These are phyloP conservation scores for Hemileccinum rubropunctum DNA, from an alignment of 768 basidiomycete species.

Conservation along the genomic window DNA sequence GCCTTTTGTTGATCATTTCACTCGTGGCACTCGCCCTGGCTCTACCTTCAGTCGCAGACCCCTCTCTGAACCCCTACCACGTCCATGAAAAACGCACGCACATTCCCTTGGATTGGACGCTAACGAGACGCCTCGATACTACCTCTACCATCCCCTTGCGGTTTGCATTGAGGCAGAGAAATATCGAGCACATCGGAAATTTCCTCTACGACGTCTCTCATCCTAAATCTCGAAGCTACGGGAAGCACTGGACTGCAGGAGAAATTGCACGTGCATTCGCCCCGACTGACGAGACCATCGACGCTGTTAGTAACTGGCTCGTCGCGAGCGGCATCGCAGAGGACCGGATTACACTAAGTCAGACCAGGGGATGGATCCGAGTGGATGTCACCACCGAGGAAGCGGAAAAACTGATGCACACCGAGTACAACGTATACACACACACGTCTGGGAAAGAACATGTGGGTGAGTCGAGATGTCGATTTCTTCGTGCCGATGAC, in stretches of 20 bases:
- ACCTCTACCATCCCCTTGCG: constrained; percentile 26
- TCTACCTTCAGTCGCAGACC: constrained; percentile 15
- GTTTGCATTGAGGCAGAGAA: constrained; percentile 33
- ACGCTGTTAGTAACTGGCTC: constrained; percentile 29
- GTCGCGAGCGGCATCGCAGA: constrained; percentile 21
- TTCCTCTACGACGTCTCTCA: constrained; percentile 30
- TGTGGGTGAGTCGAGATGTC: constrained; percentile 18
- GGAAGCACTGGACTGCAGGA: constrained; percentile 31
- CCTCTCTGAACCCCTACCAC: constrained; percentile 19
- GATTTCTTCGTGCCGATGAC: neutral
- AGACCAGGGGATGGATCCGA: constrained; percentile 25
- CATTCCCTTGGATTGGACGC: constrained; percentile 37
- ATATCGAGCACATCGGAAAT: constrained; percentile 25
- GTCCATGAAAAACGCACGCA: constrained; percentile 41
- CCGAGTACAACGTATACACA: constrained; percentile 31
- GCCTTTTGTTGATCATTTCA: constrained; percentile 2
- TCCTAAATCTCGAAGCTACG: constrained; percentile 34
- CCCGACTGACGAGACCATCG: constrained; percentile 22
- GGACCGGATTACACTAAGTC: constrained; percentile 15
- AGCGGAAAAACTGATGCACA: constrained; percentile 31
- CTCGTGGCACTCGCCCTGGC: constrained; percentile 9
- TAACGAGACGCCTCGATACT: constrained; percentile 34
- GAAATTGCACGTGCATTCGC: constrained; percentile 28
- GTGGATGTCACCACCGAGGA: constrained; percentile 29
- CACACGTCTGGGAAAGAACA: constrained; percentile 28